These are phyloP conservation scores for Raddia guianensis DNA, from an alignment of 176 grass and related monocot genomes.

Conservation along the genomic window DNA sequence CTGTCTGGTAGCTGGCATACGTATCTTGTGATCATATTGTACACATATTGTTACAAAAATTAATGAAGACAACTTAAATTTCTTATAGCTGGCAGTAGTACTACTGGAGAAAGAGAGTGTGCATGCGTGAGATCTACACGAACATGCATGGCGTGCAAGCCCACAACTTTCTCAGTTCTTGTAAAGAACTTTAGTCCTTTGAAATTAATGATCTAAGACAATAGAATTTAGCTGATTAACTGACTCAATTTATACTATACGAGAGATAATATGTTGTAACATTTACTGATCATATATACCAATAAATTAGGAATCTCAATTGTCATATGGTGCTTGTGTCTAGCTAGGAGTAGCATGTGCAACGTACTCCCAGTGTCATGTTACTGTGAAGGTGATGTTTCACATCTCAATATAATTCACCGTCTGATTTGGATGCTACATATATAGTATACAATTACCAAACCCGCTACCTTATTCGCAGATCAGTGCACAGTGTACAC, in stretches of 20 bases:
- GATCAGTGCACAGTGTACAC: neutral
- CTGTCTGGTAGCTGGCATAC: constrained; percentile 36
- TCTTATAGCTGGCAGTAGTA: constrained; percentile 14
- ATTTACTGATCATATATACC: neutral
- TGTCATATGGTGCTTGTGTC: neutral
- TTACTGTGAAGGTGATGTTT: neutral
- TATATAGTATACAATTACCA: neutral
- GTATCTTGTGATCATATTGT: constrained; percentile 19
- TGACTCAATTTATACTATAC: neutral
- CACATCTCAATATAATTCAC: neutral
- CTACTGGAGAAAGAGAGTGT: neutral
- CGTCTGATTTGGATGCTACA: neutral
- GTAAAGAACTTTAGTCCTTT: neutral
- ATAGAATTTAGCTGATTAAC: neutral
- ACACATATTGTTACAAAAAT: neutral
- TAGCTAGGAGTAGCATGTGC: neutral
- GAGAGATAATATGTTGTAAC: neutral
- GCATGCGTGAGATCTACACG: constrained; percentile 18
- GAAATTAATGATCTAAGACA: neutral
- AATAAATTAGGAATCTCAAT: constrained; percentile 3
- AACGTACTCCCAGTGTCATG: neutral
- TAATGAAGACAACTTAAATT: constrained; percentile 21
- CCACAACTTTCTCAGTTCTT: constrained; percentile 6
- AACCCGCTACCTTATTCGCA: neutral
- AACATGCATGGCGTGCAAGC: constrained; percentile 30